These are phyloP conservation scores for Thielaviopsis populi DNA, from an alignment of 2,329 filamentous ascomycete genomes.

Conservation along the genomic window DNA sequence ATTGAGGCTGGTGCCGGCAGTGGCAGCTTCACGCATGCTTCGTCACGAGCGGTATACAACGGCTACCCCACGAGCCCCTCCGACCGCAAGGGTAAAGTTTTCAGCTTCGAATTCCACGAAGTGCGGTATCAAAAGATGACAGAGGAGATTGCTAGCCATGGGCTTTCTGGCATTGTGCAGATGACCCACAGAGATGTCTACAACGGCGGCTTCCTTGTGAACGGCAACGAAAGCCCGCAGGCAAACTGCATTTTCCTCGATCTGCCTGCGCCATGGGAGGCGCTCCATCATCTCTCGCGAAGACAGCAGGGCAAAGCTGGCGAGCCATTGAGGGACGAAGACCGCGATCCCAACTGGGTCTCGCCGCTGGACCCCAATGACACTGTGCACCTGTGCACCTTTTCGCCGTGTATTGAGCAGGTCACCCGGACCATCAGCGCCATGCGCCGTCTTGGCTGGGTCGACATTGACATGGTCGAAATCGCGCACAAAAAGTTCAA, in stretches of 20 bases:
- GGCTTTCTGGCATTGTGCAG: constrained; percentile 48
- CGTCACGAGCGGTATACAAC: constrained; percentile 59
- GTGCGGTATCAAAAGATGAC: constrained; percentile 54
- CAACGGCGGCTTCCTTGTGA: constrained; percentile 48
- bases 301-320: constrained; percentile 20
- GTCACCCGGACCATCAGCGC: constrained; percentile 72
- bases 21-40: constrained; percentile 71
- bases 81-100: constrained; percentile 50
- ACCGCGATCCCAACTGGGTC: constrained; percentile 18
- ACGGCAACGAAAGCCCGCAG: constrained; percentile 9
- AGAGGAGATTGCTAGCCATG: constrained; percentile 54
- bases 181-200: constrained; percentile 72
- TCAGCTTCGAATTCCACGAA: constrained; percentile 71
- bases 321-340: constrained; percentile 23
- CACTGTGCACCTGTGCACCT: constrained; percentile 72
- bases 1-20: constrained; percentile 74
- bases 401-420: constrained; percentile 95
- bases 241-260: constrained; percentile 55
- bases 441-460: constrained; percentile 71
- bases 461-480: constrained; percentile 87
- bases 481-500: constrained; percentile 66
- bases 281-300: constrained; percentile 59
- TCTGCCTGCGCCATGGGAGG: constrained; percentile 67
- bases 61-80: constrained; percentile 40
- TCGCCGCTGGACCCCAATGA: constrained; percentile 52